These are phyloP conservation scores for Populus davidiana DNA, from an alignment of 345 rosid genomes.

Conservation along the genomic window DNA sequence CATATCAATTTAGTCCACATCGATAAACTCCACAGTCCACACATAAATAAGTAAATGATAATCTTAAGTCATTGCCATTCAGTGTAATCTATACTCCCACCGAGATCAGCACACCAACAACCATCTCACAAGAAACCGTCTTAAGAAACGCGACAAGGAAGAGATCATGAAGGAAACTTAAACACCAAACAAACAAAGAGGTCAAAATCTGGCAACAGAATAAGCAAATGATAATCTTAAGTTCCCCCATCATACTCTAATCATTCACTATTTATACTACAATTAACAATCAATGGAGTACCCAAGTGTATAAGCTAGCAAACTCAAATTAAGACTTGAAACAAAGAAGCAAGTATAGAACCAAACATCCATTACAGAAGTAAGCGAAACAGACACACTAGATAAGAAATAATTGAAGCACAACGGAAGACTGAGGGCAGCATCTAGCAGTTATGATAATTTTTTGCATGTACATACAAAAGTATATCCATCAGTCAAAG, in stretches of 20 bases:
- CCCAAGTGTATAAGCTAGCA: neutral
- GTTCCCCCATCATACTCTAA: neutral
- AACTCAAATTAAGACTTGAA: neutral
- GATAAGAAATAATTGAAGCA: neutral
- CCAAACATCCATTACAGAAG: neutral
- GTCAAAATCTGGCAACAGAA: neutral
- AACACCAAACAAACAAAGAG: neutral
- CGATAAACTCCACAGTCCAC: neutral
- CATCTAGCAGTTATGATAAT: neutral
- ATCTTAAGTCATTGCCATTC: neutral
- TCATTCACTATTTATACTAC: neutral
- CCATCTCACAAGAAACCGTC: neutral
- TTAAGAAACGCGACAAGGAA: neutral
- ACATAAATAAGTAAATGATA: neutral
- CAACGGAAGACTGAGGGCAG: neutral
- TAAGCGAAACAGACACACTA: neutral
- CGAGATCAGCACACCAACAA: neutral
- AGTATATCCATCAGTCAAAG: neutral
- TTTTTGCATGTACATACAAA: neutral
- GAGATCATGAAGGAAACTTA: neutral
- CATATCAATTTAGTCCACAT: neutral
- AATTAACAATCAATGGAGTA: neutral
- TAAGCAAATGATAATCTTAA: neutral
- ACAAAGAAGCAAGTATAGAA: neutral
- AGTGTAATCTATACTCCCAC: neutral